Evolutionary conservation across 2,329 filamentous ascomycete genomes (phyloP), one percentile per base, ranked within the genome.

Genomic region (Penicillium fuscoglaucum): DNA sequence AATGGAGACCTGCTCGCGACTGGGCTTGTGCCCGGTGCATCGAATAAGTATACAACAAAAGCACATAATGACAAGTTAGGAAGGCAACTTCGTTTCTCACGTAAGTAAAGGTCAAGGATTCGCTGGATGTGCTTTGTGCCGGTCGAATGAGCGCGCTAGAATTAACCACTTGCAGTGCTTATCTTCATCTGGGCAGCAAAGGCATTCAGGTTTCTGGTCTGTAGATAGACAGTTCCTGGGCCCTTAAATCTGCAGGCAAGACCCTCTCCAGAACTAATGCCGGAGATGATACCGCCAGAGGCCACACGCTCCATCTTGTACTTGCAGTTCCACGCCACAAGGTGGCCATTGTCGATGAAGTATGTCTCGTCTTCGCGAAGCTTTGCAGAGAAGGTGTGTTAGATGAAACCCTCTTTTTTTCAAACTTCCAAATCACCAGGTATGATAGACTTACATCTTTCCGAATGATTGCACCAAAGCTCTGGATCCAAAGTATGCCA

Each of bases 271-370:
- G 91, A 88, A 29, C 87, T 86, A 24, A 96, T 75, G 10, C 88
- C 87, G n/a, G 90, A 93, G n/a, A 99, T 89, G 62, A 99, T 87
- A 39, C 95, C 95, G 2, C 95, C 95, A 3, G 90, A 95, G 0
- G 93, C 88, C 4, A 96, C 89, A 17, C 95, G 87, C 78, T 97
- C 92, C 62, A 99, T 86, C 5, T 90, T 83, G 70, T 98, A 99
- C 70, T 96, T 91, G 71, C 90, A 93, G 73, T 97, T 97, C 95
- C 95, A 99, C 0, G 95, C 93, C 0, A 98, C 92, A 1, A 98
- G 82, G 67, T 98, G 92, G 3, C 91, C 91, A 68, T 96, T 96
- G 69, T 96, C 91, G 57, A 97, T 87, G 64, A 95, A 91, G 75
- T 97, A 98, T 66, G 89, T 89, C 73, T 98, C 93, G 10, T 88